Evolutionary conservation across 169 alveolate species (phyloP).

Genomic region (Cryptosporidium viatorum): DNA sequence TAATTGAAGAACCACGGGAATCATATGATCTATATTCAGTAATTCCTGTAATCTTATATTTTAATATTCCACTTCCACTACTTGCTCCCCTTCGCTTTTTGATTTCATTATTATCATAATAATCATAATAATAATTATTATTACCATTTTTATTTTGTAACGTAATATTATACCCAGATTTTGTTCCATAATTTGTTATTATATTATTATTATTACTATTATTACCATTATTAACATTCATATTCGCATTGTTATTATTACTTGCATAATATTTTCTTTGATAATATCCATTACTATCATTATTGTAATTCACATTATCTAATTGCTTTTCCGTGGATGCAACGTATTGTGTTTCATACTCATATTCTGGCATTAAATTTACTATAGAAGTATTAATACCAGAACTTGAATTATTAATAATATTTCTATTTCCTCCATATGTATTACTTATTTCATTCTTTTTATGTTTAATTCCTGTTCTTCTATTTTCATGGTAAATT

Average conservation of each 20-base stretch:
- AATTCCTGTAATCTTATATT: slow-evolving; percentile 1
- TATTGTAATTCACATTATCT: neutral
- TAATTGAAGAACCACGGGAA: slow-evolving; percentile 25
- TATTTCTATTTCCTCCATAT: neutral
- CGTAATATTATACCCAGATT: neutral
- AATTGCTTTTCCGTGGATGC: slow-evolving; percentile 44
- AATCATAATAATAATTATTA: slow-evolving; percentile 5
- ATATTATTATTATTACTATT: neutral
- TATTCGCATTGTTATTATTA: neutral
- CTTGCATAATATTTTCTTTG: slow-evolving; percentile 26
- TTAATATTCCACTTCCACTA: slow-evolving; percentile 24
- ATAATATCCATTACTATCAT: slow-evolving; percentile 22
- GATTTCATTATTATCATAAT: slow-evolving; percentile 1
- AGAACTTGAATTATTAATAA: neutral
- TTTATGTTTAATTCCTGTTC: slow-evolving; percentile 28
- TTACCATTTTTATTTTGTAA: neutral
- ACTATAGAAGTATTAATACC: neutral
- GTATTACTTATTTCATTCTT: slow-evolving; percentile 22
- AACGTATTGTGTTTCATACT: slow-evolving; percentile 34
- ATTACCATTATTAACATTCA: neutral
- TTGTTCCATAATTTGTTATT: neutral
- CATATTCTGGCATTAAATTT: slow-evolving; percentile 20
- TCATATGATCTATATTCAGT: slow-evolving; percentile 17
- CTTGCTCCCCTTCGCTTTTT: slow-evolving; percentile 15
- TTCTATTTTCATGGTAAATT: slow-evolving; percentile 35